Conservation (phyloP, 1,139 yeast genomes). For the Sugiyamaella xylanicola region DNA sequence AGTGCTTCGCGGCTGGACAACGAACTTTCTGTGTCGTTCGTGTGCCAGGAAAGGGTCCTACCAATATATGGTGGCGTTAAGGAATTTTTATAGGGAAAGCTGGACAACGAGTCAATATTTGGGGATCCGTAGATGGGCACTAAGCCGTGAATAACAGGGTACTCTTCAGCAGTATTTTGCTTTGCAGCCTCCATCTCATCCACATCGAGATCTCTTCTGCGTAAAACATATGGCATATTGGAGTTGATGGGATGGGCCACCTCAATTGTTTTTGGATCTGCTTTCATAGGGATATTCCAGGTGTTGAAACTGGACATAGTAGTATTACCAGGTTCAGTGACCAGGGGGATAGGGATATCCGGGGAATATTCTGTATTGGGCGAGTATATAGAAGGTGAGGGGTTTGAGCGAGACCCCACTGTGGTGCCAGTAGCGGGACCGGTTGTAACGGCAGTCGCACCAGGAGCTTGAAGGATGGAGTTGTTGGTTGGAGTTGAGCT, state of each 20-base stretch:
- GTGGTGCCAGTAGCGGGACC: conserved; percentile 12
- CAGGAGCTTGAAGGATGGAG: neutral
- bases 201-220: conserved; percentile 29
- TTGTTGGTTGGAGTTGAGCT: conserved; percentile 3
- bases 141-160: conserved; percentile 20
- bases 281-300: neutral
- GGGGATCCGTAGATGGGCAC: conserved; percentile 32
- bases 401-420: neutral
- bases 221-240: conserved; percentile 25
- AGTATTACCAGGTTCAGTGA: neutral
- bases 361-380: conserved; percentile 13
- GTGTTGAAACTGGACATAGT: neutral
- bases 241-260: conserved; percentile 31
- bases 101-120: conserved; percentile 29
- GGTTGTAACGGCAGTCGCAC: conserved; percentile 3
- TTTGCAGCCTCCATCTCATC: conserved; percentile 16
- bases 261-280: conserved; percentile 13
- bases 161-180: neutral
- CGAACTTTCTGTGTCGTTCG: conserved; percentile 16
- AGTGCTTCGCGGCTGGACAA: conserved; percentile 8
- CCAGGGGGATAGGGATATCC: conserved; percentile 5
- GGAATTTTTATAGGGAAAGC: conserved; percentile 33
- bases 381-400: conserved; percentile 10
- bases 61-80: conserved; percentile 26
- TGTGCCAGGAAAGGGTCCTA: conserved; percentile 13